Base-by-base conservation (phyloP, 1,284 basidiomycete species). In the Singerocomus inundabilis region DNA sequence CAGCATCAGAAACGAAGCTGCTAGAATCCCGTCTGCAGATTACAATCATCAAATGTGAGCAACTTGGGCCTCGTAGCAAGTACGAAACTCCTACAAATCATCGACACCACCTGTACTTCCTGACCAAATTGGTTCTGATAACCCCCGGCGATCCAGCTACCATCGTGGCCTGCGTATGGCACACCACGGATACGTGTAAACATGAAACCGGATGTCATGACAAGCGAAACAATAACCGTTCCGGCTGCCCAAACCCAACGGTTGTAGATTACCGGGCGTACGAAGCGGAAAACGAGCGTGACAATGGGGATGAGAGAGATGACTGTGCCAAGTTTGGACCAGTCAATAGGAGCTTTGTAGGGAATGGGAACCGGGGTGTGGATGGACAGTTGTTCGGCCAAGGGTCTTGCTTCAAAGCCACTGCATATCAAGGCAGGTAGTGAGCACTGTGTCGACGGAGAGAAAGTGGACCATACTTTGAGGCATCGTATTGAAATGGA, bases 131-230 rank as follows among this genome's bases (percentile, higher is more conserved):
- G 95, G 63, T 85, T 93, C 65, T 88, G 85, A 72, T 88, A 98
- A 2, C 96, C 95, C 9, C 74, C 78, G 9, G 92, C 90, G 63
- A 98, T 88, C 86, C 93, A 95, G 54, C 77, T 78, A 18, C 85
- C 83, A 63, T 71, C 84, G 4, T 71, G 69, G 32, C 81, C 84
- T 45, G 79, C 76, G 62, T 83, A 93, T 2, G 94, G 94, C 49
- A 82, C 81, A 42, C 79, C 79, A 55, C 96, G 85, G 62, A 99
- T 99, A 56, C 86, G 86, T 59, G 91, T 93, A 77, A 97, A 99
- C 97, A 99, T 99, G 75, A 88, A 90, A 4, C 94, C 94, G 8
- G 85, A 84, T 10, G 85, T 95, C 85, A 96, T 94, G 59, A 91
- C 71, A 30, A 95, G 77, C 33, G 85, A 85, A 6, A 80, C 77